Conservation (phyloP, 106 monocot species). For the Triglochin maritima region DNA sequence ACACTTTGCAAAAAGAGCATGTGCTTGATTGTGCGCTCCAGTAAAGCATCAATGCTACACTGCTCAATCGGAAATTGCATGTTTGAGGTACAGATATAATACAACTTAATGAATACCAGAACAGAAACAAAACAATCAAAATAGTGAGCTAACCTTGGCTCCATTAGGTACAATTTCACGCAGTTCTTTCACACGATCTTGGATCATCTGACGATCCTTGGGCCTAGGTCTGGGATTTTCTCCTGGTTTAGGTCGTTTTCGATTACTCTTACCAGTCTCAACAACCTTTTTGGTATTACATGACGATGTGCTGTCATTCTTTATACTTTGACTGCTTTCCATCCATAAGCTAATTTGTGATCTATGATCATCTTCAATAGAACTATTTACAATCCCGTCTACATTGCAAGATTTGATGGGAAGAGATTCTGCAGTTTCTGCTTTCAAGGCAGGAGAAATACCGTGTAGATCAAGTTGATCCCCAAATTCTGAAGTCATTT, state of each 20-base stretch:
- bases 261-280: slow-evolving; percentile 41
- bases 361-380: slow-evolving; percentile 30
- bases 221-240: slow-evolving; percentile 75
- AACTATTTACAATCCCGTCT: slow-evolving; percentile 23
- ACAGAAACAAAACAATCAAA: neutral
- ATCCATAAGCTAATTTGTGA: slow-evolving; percentile 62
- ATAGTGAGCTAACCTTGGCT: slow-evolving; percentile 63
- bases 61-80: slow-evolving; percentile 15
- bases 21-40: slow-evolving; percentile 81
- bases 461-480: neutral
- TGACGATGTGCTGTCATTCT: slow-evolving; percentile 24
- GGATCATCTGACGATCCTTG: slow-evolving; percentile 90
- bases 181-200: slow-evolving; percentile 85
- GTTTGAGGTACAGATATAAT: neutral
- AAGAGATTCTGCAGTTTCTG: slow-evolving; percentile 17
- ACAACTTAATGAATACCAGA: neutral
- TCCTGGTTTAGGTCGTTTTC: slow-evolving; percentile 48
- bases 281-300: slow-evolving; percentile 35
- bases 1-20: slow-evolving; percentile 90
- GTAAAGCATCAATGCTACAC: slow-evolving; percentile 76
- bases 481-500: slow-evolving; percentile 2
- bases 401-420: slow-evolving; percentile 26
- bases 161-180: slow-evolving; percentile 91
- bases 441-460: slow-evolving; percentile 16
- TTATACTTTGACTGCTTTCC: slow-evolving; percentile 39